A percentile compares a stretch with the other conserved stretches of the same genome.
Conservation (phyloP, 306 rosid species). For the Lotus japonicus region DNA sequence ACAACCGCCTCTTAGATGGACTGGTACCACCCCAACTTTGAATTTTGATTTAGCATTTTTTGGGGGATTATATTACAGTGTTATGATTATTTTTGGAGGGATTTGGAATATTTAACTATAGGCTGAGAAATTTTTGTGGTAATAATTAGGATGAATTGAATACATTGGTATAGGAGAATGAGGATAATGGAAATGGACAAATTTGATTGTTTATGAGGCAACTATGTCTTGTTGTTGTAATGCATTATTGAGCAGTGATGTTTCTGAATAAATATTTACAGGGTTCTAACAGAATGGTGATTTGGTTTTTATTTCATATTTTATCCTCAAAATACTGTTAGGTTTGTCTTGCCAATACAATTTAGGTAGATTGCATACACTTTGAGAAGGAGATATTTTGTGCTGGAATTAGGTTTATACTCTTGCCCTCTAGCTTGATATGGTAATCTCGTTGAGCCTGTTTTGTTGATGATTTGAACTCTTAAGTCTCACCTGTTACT, state of each 20-base stretch:
- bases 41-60: neutral
- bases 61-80: neutral
- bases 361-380: neutral
- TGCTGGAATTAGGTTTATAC: neutral
- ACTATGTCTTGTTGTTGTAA: constrained; percentile 25
- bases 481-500: too few species aligned
- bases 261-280: constrained; percentile 12
- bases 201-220: constrained; percentile 23
- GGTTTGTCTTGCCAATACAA: neutral
- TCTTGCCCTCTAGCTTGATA: too few species aligned
- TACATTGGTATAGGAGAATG: neutral
- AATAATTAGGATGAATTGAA: constrained; percentile 29
- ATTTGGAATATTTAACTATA: constrained; percentile 4
- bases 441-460: neutral
- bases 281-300: neutral
- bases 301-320: neutral
- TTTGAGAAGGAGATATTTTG: neutral
- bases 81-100: neutral
- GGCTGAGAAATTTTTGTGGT: constrained; percentile 1
- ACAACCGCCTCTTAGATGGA: constrained; percentile 24
- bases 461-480: neutral
- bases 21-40: constrained; percentile 24
- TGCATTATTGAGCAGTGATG: neutral
- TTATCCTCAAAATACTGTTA: neutral
- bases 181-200: neutral